phyloP scores from a whole-genome alignment of 2,329 filamentous ascomycete species.

The Talaromyces sp. region DNA sequence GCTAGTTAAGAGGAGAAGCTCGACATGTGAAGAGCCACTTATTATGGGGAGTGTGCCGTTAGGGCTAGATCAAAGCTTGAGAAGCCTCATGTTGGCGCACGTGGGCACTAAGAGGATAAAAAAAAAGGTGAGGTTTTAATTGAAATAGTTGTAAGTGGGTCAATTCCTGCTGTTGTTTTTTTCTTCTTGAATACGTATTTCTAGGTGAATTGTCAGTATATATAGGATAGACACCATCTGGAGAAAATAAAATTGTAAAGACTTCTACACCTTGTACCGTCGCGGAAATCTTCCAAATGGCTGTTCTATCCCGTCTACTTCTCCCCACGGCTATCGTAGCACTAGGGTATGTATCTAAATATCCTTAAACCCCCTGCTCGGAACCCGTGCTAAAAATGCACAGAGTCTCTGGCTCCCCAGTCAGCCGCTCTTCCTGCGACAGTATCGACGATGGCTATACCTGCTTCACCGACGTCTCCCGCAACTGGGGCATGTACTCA shows the following conservation, averaged over 20 bases:
- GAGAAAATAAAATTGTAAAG: neutral
- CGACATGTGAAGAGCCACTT: neutral
- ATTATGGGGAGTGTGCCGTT: neutral
- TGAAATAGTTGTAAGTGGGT: neutral
- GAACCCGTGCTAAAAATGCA: neutral
- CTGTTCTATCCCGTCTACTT: neutral
- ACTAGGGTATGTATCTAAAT: neutral
- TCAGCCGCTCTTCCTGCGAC: neutral
- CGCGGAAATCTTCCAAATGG: neutral
- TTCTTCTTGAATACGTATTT: neutral
- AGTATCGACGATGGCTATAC: conserved; percentile 5
- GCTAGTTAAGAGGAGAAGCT: neutral
- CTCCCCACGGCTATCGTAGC: neutral
- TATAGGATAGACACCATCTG: neutral
- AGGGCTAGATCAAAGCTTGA: neutral
- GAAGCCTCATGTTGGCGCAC: neutral
- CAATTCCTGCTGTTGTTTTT: neutral
- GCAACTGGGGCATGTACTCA: conserved; percentile 81
- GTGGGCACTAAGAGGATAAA: neutral
- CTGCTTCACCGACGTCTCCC: conserved; percentile 51
- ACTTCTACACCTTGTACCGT: neutral
- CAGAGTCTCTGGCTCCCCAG: neutral
- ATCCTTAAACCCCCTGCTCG: neutral
- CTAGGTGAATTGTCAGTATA: neutral
- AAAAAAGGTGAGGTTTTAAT: neutral